These are phyloP conservation scores for Leccinum fibrillosum DNA, from an alignment of 768 basidiomycete genomes.

Conservation along the genomic window DNA sequence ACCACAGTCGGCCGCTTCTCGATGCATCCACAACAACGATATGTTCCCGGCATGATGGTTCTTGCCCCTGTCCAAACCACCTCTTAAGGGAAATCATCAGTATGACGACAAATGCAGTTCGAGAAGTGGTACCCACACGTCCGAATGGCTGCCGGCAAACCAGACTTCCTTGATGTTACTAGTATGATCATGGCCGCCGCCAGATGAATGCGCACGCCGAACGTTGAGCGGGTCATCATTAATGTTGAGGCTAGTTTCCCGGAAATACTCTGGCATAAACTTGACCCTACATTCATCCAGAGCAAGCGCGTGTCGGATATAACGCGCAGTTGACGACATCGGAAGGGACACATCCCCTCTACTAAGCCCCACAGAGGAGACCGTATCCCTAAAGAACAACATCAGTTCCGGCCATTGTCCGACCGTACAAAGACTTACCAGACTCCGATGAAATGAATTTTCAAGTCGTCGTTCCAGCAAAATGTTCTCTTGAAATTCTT, in stretches of 20 bases:
- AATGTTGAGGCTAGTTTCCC: constrained; percentile 21
- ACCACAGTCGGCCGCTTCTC: neutral
- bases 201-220: neutral
- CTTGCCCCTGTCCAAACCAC: constrained; percentile 11
- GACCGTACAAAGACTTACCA: constrained; percentile 33
- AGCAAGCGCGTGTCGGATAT: neutral
- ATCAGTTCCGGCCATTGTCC: neutral
- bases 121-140: constrained; percentile 18
- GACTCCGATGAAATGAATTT: constrained; percentile 38
- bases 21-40: neutral
- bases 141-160: constrained; percentile 6
- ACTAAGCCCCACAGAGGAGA: constrained; percentile 41
- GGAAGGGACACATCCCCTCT: constrained; percentile 43
- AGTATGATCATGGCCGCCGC: neutral
- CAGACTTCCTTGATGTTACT: constrained; percentile 32
- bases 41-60: neutral
- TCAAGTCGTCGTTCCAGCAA: neutral
- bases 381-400: constrained; percentile 42
- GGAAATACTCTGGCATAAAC: neutral
- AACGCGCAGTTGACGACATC: constrained; percentile 47
- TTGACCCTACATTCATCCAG: neutral
- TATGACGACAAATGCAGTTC: neutral
- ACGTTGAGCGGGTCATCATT: neutral
- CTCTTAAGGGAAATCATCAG: constrained; percentile 3
- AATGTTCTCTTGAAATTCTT: neutral